These are phyloP conservation scores for Lachnellula arida DNA, from an alignment of 2,329 filamentous ascomycete species.

Conservation along the genomic window DNA sequence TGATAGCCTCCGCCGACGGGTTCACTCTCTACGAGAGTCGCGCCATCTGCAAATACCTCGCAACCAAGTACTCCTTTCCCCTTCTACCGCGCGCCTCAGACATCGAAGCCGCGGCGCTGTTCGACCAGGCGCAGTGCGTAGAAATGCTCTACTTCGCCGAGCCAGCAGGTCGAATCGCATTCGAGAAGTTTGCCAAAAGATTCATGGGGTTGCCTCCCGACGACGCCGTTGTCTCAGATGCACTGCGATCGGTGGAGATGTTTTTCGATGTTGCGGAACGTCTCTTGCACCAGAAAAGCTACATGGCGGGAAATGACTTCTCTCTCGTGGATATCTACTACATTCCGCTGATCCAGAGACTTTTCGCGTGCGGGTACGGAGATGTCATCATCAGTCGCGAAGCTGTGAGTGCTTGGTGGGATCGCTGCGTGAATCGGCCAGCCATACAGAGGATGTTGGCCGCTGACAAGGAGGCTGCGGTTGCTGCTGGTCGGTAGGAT, in stretches of 20 bases:
- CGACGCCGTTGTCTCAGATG: slow-evolving; percentile 37
- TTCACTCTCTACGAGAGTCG: slow-evolving; percentile 45
- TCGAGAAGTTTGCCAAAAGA: slow-evolving; percentile 43
- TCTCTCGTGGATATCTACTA: slow-evolving; percentile 45
- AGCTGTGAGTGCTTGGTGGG: slow-evolving; percentile 40
- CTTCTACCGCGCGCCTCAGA: slow-evolving; percentile 38
- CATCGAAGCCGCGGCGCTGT: slow-evolving; percentile 37
- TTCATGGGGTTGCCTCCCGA: slow-evolving; percentile 40
- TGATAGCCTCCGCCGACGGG: slow-evolving; percentile 36
- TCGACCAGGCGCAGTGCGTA: slow-evolving; percentile 40
- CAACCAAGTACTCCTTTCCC: slow-evolving; percentile 41
- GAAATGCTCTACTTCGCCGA: slow-evolving; percentile 43
- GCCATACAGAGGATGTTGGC: slow-evolving; percentile 36
- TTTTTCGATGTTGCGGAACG: slow-evolving; percentile 42
- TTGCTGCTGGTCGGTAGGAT: slow-evolving; percentile 25
- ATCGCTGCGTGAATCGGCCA: slow-evolving; percentile 35
- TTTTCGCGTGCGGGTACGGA: slow-evolving; percentile 38
- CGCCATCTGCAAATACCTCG: slow-evolving; percentile 44
- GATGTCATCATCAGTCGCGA: slow-evolving; percentile 35
- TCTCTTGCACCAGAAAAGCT: slow-evolving; percentile 36
- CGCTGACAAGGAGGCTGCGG: slow-evolving; percentile 33
- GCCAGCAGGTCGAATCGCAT: slow-evolving; percentile 39
- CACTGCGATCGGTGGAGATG: slow-evolving; percentile 35
- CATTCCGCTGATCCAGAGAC: slow-evolving; percentile 40
- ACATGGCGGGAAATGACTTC: slow-evolving; percentile 42